Conservation (phyloP, 2,329 filamentous ascomycete species). For the Hymenoscyphus repandus region DNA sequence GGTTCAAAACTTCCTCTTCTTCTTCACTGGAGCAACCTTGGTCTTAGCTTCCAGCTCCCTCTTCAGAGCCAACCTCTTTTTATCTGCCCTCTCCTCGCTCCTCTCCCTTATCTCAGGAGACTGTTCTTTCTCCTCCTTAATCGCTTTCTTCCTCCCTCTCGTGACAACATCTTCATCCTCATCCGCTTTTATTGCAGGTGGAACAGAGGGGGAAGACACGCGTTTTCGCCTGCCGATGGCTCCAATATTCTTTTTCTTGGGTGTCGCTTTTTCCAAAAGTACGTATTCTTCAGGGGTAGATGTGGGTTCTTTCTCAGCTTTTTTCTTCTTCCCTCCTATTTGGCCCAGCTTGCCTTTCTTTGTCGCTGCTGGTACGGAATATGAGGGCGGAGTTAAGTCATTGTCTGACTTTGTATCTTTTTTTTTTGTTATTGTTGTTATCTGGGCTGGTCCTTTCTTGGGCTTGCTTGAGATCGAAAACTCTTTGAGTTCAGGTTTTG, state of each 20-base stretch:
- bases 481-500: neutral
- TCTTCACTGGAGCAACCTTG: slow-evolving; percentile 28
- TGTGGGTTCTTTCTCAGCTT: neutral
- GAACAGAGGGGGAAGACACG: neutral
- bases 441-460: neutral
- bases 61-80: slow-evolving; percentile 26
- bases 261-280: neutral
- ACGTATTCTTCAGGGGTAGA: neutral
- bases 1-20: slow-evolving; percentile 32
- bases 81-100: slow-evolving; percentile 28
- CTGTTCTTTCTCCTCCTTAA: slow-evolving; percentile 11
- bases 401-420: neutral
- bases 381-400: neutral
- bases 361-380: slow-evolving; percentile 6
- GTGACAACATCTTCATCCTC: neutral
- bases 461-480: neutral
- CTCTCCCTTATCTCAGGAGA: slow-evolving; percentile 24
- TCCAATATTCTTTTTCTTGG: slow-evolving; percentile 23
- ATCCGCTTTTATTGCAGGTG: neutral
- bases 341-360: slow-evolving; percentile 11
- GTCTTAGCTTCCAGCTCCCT: slow-evolving; percentile 30
- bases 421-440: too few relatives aligned
- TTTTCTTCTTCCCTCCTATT: slow-evolving; percentile 7
- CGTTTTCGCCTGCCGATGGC: slow-evolving; percentile 13
- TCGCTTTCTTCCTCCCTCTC: slow-evolving; percentile 13